These are phyloP conservation scores for Cercospora canescens DNA, from an alignment of 2,329 filamentous ascomycete species.

Conservation along the genomic window DNA sequence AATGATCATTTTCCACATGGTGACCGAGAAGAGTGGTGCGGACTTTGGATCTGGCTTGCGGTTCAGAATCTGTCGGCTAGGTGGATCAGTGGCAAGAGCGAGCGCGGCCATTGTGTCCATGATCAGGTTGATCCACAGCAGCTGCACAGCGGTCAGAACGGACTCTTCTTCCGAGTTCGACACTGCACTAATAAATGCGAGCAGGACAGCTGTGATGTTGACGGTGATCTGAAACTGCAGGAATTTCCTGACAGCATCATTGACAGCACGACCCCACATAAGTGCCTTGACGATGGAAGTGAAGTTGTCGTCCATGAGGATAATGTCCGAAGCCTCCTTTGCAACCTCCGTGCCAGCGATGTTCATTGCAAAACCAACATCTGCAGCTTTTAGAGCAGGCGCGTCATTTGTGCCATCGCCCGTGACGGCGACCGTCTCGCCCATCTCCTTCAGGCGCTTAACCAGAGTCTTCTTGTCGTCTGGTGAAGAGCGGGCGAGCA, in stretches of 20 bases:
- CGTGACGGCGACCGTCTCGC: conserved; percentile 66
- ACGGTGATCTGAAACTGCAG: conserved; percentile 77
- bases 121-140: conserved; percentile 95
- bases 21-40: conserved; percentile 75
- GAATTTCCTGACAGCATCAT: conserved; percentile 57
- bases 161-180: conserved; percentile 67
- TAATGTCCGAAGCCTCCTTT: conserved; percentile 62
- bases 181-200: conserved; percentile 87
- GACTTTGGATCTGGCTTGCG: conserved; percentile 77
- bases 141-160: conserved; percentile 83
- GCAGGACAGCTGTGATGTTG: conserved; percentile 84
- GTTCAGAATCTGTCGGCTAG: conserved; percentile 75
- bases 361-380: conserved; percentile 69
- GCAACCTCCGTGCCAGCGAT: conserved; percentile 66
- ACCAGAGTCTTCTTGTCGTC: conserved; percentile 70
- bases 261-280: conserved; percentile 62
- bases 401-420: conserved; percentile 69
- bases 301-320: conserved; percentile 65
- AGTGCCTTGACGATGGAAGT: conserved; percentile 63
- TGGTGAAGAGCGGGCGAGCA: conserved; percentile 68
- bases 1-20: conserved; percentile 99
- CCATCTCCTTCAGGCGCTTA: conserved; percentile 62
- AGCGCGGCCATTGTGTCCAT: conserved; percentile 95
- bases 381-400: conserved; percentile 64
- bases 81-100: conserved; percentile 87